Evolutionary conservation across 2,329 filamentous ascomycete genomes (phyloP).

Genomic region (Cercospora sp.): DNA sequence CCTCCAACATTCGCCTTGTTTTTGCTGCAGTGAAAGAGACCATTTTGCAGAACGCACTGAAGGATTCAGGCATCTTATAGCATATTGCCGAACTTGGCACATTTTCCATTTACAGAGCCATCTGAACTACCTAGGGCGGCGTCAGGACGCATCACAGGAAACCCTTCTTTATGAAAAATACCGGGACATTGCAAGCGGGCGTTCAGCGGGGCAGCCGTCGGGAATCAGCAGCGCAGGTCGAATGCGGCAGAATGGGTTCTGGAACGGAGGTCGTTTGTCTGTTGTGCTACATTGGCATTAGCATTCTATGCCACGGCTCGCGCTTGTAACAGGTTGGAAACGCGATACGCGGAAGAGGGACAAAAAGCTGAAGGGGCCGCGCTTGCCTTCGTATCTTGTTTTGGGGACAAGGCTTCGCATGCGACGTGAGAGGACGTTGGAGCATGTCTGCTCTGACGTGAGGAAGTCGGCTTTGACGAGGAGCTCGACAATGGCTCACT

Average conservation of each 20-base stretch:
- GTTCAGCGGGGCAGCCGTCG: conserved; percentile 23
- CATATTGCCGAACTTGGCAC: background rate
- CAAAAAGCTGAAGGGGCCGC: conserved; percentile 26
- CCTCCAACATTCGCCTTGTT: conserved; percentile 94
- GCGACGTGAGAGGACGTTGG: background rate
- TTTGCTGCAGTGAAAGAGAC: conserved; percentile 99
- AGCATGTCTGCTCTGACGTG: background rate
- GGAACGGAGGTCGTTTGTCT: conserved; percentile 13
- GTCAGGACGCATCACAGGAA: conserved; percentile 13
- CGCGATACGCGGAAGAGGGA: conserved; percentile 13
- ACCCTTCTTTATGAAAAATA: conserved; percentile 16
- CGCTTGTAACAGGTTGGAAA: background rate
- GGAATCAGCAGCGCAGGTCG: conserved; percentile 22
- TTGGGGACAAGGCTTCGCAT: background rate
- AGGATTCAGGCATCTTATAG: conserved; percentile 90
- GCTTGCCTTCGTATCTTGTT: conserved; percentile 7
- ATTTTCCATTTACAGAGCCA: conserved; percentile 18
- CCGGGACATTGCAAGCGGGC: conserved; percentile 26
- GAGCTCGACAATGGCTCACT: background rate
- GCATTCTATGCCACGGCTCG: conserved; percentile 4
- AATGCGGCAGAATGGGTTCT: conserved; percentile 26
- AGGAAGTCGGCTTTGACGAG: background rate
- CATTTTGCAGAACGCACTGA: conserved; percentile 95
- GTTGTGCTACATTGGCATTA: conserved; percentile 11
- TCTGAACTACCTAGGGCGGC: conserved; percentile 17